These are phyloP conservation scores for Penstemon newberryi DNA, from an alignment of 257 asterid species.

Conservation along the genomic window DNA sequence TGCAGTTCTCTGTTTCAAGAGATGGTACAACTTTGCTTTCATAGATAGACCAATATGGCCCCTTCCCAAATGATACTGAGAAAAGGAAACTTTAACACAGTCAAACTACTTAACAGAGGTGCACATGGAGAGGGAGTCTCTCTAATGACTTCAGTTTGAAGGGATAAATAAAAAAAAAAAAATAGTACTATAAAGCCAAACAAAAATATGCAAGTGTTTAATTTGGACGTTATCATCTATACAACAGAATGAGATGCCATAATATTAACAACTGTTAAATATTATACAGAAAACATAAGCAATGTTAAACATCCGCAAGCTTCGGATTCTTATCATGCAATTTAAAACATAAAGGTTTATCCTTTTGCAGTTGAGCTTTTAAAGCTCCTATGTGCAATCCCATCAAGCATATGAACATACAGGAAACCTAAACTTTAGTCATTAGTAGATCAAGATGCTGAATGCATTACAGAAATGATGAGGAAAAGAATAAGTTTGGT, in stretches of 20 bases:
- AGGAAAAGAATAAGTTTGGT: too few relatives aligned
- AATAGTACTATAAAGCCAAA: constrained; percentile 1
- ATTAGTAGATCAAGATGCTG: too few relatives aligned
- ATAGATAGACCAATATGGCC: constrained; percentile 88
- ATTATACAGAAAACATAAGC: background rate
- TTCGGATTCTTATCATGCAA: background rate
- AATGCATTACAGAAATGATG: too few relatives aligned
- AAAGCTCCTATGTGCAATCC: background rate
- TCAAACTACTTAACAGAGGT: background rate
- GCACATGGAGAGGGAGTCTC: constrained; percentile 4
- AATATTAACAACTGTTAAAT: background rate
- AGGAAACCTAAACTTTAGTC: too few relatives aligned
- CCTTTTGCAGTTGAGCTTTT: background rate
- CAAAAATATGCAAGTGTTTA: constrained; percentile 10
- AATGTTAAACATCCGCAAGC: background rate
- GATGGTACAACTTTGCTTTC: constrained; percentile 60
- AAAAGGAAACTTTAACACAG: constrained; percentile 25
- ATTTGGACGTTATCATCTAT: constrained; percentile 5
- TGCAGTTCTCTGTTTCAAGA: constrained; percentile 74
- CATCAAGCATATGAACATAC: too few relatives aligned
- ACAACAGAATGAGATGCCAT: constrained; percentile 16
- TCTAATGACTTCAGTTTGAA: constrained; percentile 8
- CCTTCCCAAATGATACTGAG: constrained; percentile 93
- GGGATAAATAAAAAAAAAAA: constrained; percentile 15
- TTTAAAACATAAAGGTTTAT: background rate